These are phyloP conservation scores for Arthrobotrys megalospora DNA, from an alignment of 2,329 filamentous ascomycete genomes.

Conservation along the genomic window DNA sequence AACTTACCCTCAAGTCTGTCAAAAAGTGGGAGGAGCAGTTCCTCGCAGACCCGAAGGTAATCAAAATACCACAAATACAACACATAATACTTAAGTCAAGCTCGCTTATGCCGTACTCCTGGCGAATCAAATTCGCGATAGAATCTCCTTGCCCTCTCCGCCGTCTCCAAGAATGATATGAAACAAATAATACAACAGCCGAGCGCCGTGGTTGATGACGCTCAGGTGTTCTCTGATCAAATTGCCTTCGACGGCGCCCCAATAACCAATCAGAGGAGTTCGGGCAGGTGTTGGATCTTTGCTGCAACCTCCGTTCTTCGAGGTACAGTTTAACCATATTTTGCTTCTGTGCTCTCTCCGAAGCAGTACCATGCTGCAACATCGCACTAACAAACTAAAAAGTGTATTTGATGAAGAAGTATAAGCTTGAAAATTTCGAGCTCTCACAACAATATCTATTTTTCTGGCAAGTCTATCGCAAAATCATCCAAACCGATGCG, in stretches of 20 bases:
- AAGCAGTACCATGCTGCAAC: too few relatives aligned
- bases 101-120: neutral
- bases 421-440: conserved; percentile 83
- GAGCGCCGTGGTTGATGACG: conserved; percentile 75
- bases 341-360: too few relatives aligned
- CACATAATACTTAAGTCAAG: neutral
- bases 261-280: conserved; percentile 86
- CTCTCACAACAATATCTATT: conserved; percentile 90
- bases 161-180: conserved; percentile 63
- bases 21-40: conserved; percentile 63
- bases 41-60: conserved; percentile 63
- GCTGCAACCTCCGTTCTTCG: conserved; percentile 92
- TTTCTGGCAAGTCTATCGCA: conserved; percentile 74
- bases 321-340: conserved; percentile 62
- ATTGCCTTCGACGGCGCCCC: conserved; percentile 86
- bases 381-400: neutral
- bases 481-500: neutral
- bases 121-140: conserved; percentile 5
- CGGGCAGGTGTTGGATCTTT: conserved; percentile 92
- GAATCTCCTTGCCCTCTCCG: conserved; percentile 64
- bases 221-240: conserved; percentile 85
- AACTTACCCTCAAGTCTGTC: conserved; percentile 56
- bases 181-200: conserved; percentile 62
- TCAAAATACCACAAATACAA: conserved; percentile 26
- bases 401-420: conserved; percentile 86